Percentiles rank a stretch among this genome's conserved stretches.
phyloP scores from a whole-genome alignment of 208 protist genomes.

The Acanthamoeba sp. region DNA sequence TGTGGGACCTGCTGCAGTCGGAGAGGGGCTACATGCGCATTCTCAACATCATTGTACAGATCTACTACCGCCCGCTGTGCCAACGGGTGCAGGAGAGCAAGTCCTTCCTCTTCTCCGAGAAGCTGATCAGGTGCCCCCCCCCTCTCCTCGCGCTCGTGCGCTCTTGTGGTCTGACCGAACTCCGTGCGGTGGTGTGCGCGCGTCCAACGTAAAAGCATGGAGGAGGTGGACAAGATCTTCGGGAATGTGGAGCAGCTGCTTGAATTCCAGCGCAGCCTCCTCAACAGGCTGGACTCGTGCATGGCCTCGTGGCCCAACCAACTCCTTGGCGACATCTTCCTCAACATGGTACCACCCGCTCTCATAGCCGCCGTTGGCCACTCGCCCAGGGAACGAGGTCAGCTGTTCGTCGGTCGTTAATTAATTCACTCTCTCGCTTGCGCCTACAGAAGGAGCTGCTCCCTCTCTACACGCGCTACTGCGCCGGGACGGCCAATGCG shows the following conservation, averaged over 20 bases:
- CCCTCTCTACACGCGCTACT: slow-evolving; percentile 55
- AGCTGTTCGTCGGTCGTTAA: too few relatives aligned
- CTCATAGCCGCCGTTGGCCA: too few relatives aligned
- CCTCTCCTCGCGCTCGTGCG: neutral
- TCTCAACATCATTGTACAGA: slow-evolving; percentile 62
- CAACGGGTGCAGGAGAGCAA: slow-evolving; percentile 27
- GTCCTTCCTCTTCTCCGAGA: slow-evolving; percentile 59
- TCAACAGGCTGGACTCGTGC: slow-evolving; percentile 39
- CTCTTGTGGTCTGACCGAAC: neutral
- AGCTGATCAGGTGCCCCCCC: neutral
- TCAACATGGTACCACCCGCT: slow-evolving; percentile 9
- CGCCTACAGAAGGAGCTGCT: slow-evolving; percentile 51
- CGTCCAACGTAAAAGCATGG: neutral
- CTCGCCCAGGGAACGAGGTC: too few relatives aligned
- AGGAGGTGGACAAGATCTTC: slow-evolving; percentile 41
- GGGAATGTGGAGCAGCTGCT: slow-evolving; percentile 58
- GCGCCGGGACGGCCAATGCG: slow-evolving; percentile 17
- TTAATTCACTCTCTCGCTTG: neutral
- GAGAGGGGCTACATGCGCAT: slow-evolving; percentile 49
- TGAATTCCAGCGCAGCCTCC: slow-evolving; percentile 40
- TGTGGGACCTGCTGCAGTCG: slow-evolving; percentile 54
- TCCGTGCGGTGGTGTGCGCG: neutral
- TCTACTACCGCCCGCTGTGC: slow-evolving; percentile 10
- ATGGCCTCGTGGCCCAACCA: slow-evolving; percentile 37
- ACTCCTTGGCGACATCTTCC: slow-evolving; percentile 36